Evolutionary conservation across 2,329 filamentous ascomycete genomes (phyloP).

Genomic region (Fusarium lyarnte): DNA sequence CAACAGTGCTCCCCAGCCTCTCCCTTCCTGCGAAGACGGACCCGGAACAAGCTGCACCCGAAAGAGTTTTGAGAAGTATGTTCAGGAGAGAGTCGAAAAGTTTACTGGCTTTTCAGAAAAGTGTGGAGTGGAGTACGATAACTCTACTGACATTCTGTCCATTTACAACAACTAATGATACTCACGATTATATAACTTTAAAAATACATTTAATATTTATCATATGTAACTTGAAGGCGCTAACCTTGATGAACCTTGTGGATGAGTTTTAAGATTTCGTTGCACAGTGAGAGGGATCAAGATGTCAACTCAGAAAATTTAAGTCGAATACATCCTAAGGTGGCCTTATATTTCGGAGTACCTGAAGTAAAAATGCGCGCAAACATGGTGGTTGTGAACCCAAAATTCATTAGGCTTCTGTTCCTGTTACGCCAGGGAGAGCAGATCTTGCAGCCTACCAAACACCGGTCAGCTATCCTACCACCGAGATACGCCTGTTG

Average conservation of each 20-base stretch:
- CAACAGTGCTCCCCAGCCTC: conserved; percentile 37
- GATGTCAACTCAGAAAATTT: not conserved
- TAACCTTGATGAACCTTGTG: not conserved
- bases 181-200: not conserved
- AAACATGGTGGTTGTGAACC: not conserved
- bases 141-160: conserved; percentile 36
- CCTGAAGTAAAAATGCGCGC: not conserved
- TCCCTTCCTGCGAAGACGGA: conserved; percentile 30
- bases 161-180: conserved; percentile 30
- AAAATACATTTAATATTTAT: conserved; percentile 2
- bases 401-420: no score
- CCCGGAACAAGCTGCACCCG: conserved; percentile 35
- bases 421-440: not conserved
- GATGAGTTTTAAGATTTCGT: not conserved
- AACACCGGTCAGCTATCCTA: not conserved
- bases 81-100: conserved; percentile 23
- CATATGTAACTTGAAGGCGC: not conserved
- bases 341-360: not conserved
- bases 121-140: conserved; percentile 38
- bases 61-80: conserved; percentile 30
- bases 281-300: no score
- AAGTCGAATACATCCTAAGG: no score
- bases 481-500: no score
- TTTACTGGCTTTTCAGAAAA: conserved; percentile 37
- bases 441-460: not conserved